A percentile compares a stretch with the other conserved stretches of the same genome.
Evolutionary conservation across 495 filamentous ascomycete genomes (phyloP).

Genomic region (Penicillium arizonense): DNA sequence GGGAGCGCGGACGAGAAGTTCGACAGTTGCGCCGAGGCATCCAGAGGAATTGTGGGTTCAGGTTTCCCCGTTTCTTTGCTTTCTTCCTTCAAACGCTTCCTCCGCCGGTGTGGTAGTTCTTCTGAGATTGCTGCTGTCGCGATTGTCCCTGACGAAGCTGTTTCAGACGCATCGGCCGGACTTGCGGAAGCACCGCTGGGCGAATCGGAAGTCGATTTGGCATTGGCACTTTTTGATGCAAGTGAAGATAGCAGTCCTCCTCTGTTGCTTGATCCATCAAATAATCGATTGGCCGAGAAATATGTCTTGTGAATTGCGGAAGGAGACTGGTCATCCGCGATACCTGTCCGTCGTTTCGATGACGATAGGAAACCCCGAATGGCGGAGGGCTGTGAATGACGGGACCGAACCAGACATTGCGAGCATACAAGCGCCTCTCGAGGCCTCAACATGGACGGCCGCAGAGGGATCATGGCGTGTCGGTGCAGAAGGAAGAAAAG

Average conservation of each 20-base stretch:
- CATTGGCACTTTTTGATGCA: conserved; percentile 20
- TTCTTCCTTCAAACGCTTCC: conserved; percentile 49
- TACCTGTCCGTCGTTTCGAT: conserved; percentile 28
- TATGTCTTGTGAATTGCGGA: conserved; percentile 38
- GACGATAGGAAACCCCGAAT: conserved; percentile 35
- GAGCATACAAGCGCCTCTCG: conserved; percentile 35
- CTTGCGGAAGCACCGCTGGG: conserved; percentile 5
- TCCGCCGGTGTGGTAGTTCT: conserved; percentile 49
- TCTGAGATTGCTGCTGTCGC: conserved; percentile 18
- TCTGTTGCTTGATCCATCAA: conserved; percentile 16
- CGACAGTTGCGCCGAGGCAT: conserved; percentile 81
- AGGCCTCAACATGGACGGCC: conserved; percentile 39
- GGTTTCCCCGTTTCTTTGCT: conserved; percentile 17
- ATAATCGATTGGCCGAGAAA: conserved; percentile 38
- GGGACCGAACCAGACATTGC: conserved; percentile 29
- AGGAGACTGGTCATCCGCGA: conserved; percentile 26
- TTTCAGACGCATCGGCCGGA: conserved; percentile 6
- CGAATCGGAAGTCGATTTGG: conserved; percentile 5
- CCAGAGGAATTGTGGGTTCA: conserved; percentile 60
- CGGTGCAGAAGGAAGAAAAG: conserved; percentile 19
- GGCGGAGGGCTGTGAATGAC: conserved; percentile 12
- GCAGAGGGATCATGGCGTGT: conserved; percentile 44
- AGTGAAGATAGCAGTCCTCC: conserved; percentile 31
- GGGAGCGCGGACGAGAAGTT: conserved; percentile 65
- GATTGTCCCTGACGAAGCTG: conserved; percentile 14